Evolutionary conservation across 257 asterid genomes (phyloP).

Genomic region (Solanum lycopersicoides): DNA sequence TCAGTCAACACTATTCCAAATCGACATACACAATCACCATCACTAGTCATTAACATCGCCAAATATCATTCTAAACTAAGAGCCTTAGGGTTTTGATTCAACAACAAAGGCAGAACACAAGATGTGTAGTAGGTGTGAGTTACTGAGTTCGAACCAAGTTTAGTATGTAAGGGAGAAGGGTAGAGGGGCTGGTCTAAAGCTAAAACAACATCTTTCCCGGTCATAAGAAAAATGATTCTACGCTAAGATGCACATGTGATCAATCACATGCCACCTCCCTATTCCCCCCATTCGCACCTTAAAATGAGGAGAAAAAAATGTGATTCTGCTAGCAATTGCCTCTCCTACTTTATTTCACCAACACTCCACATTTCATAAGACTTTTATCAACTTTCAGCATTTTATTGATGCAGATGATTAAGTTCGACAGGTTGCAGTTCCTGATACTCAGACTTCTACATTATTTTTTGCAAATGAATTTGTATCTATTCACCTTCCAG

Average conservation of each 20-base stretch:
- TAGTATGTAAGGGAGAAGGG: not conserved
- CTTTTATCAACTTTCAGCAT: not conserved
- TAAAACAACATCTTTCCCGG: not conserved
- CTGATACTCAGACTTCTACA: not conserved
- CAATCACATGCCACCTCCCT: not conserved
- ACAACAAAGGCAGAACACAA: not conserved
- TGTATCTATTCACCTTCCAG: not conserved
- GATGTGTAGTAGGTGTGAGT: not conserved
- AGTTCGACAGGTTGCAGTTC: not conserved
- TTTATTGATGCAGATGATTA: not conserved
- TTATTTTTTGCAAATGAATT: not conserved
- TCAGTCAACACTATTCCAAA: not conserved
- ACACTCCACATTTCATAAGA: not conserved
- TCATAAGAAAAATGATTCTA: not conserved
- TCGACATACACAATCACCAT: not conserved
- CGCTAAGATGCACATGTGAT: not conserved
- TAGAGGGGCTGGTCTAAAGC: not conserved
- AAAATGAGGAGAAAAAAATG: not conserved
- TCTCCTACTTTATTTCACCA: not conserved
- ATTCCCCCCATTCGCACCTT: not conserved
- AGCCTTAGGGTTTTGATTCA: not conserved
- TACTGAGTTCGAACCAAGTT: not conserved
- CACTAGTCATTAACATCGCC: not conserved
- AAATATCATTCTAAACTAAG: not conserved
- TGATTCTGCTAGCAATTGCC: not conserved